Base-by-base conservation (phyloP, 176 grass and related monocot genomes). In the Ampelocalamus luodianensis region DNA sequence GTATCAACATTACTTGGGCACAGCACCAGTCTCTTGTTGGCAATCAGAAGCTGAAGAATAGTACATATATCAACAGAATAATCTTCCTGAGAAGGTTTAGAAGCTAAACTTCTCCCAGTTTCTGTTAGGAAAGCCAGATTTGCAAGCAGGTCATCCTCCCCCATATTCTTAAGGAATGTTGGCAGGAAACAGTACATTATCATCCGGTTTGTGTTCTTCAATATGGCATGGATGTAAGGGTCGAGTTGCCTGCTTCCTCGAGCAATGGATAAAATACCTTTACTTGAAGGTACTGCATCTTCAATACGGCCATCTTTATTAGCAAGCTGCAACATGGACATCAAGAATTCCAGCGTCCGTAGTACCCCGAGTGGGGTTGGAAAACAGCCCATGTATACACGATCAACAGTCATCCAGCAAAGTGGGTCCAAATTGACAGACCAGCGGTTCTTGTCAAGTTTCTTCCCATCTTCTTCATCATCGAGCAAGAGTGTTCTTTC, bases 131-230 rank as follows among this genome's bases (percentile, higher is more conserved):
- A 96, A 56, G 90, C 88, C 85, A 93, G 90, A 92, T 86, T 88
- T 71, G 77, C 85, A 83, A 99, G 88, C 24, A 94, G 79, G 64
- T 99, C 93, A 75, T 94, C 93, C 85, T 99, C 97, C 46, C 90
- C 93, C 24, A 99, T 92, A 71, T 89, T 96, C 69, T 90, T 93
- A 32, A 99, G 86, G 76, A 94, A 99, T 64, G 80, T 90, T 77
- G 97, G 97, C 27, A 99, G 82, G 85, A 99, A 99, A 88, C 93
- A 99, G 44, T 99, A 96, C 97, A 99, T 99, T 82, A 99, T 86
- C 86, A 96, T 88, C 38, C 97, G 90, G 85, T 99, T 99, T 46
- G 97, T 99, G 71, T 99, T 99, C 81, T 96, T 94, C 86, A 99
- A 86, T 92, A 99, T 92, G 32, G 93, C 92, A 87, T 94, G 93